Evolutionary conservation across 1,139 yeast genomes (phyloP).

Genomic region (Pichia inconspicua): DNA sequence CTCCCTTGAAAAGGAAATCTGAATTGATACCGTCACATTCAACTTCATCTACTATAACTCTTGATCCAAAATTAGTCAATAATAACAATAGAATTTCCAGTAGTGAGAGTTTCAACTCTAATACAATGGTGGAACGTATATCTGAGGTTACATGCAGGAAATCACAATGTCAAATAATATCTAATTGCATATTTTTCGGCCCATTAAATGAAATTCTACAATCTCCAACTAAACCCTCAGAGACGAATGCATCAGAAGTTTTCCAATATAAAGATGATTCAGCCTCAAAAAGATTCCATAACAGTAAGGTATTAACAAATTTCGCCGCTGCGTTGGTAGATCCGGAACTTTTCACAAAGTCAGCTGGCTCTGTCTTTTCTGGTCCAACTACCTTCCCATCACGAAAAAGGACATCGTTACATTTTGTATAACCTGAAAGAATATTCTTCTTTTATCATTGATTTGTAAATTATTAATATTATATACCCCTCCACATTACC

Average conservation of each 20-base stretch:
- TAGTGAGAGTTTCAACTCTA: too few relatives aligned
- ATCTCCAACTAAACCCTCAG: constrained; percentile 2
- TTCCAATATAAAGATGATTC: not conserved
- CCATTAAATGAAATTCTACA: not conserved
- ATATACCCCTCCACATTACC: constrained; percentile 52
- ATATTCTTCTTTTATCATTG: not conserved
- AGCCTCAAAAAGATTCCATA: not conserved
- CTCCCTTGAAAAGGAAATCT: not conserved
- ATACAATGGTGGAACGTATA: not conserved
- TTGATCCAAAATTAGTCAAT: not conserved
- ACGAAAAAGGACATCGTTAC: constrained; percentile 23
- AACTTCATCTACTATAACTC: not conserved
- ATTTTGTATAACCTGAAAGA: constrained; percentile 14
- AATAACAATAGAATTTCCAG: not conserved
- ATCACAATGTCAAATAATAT: constrained; percentile 1
- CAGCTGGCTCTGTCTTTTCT: constrained; percentile 7
- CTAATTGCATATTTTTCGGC: constrained; percentile 7
- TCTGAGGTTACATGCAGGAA: not conserved
- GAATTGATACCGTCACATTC: not conserved
- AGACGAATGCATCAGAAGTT: constrained; percentile 2
- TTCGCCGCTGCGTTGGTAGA: constrained; percentile 5
- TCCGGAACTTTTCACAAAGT: constrained; percentile 6
- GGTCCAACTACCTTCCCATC: constrained; percentile 1
- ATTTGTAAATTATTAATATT: constrained; percentile 6
- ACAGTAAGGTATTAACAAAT: not conserved